Percentiles rank a stretch among this genome's conserved stretches.
These are phyloP conservation scores for Solanum gandarillasii DNA, from an alignment of 257 asterid genomes.

Conservation along the genomic window DNA sequence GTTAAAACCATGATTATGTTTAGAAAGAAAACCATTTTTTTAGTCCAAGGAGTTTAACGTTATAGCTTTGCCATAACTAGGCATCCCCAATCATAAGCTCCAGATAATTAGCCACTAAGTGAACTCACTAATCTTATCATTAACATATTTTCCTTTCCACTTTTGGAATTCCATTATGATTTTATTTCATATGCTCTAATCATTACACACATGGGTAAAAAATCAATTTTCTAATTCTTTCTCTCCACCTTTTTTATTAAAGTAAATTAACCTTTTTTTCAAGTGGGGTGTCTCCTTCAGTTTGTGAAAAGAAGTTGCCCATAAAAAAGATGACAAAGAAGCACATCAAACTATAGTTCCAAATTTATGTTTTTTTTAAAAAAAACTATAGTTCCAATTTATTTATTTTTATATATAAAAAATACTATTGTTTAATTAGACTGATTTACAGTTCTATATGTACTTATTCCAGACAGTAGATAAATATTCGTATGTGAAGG, in stretches of 20 bases:
- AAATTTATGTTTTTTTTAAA: neutral
- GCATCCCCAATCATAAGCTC: neutral
- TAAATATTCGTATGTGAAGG: neutral
- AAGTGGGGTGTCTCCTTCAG: neutral
- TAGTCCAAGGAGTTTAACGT: neutral
- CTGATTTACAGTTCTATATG: neutral
- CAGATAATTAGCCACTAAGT: neutral
- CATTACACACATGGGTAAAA: constrained; percentile 5
- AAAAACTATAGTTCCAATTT: neutral
- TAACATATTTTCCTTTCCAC: neutral
- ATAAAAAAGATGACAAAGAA: neutral
- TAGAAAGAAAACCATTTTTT: neutral
- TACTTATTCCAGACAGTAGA: neutral
- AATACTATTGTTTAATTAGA: neutral
- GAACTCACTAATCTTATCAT: neutral
- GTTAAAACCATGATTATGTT: neutral
- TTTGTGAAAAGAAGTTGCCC: neutral
- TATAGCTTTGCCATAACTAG: neutral
- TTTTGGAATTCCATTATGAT: neutral
- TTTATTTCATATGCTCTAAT: constrained; percentile 1
- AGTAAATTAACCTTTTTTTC: neutral
- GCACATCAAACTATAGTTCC: neutral
- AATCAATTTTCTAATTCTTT: neutral
- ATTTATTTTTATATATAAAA: neutral
- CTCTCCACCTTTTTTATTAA: neutral